phyloP scores from a whole-genome alignment of 192 early-diverging fungal genomes.

The Blastocladiella britannica region DNA sequence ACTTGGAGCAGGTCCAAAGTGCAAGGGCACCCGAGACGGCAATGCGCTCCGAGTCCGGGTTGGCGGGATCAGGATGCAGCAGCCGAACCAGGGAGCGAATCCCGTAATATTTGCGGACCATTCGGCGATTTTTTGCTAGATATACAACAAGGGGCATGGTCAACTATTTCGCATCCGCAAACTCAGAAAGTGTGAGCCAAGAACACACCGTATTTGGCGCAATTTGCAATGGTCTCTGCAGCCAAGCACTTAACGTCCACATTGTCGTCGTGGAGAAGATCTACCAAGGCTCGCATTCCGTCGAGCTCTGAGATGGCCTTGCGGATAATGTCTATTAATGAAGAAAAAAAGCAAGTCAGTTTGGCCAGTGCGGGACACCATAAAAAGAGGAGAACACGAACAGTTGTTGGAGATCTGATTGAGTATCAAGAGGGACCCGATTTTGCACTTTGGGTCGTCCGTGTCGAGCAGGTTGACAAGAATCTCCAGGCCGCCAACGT shows the following conservation, averaged over 20 bases:
- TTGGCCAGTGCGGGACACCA: too few species aligned
- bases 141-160: constrained; percentile 2
- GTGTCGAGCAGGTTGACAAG: constrained; percentile 41
- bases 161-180: too few species aligned
- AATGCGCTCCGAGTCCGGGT: constrained; percentile 23
- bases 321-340: constrained; percentile 22
- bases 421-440: constrained; percentile 35
- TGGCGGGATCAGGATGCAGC: constrained; percentile 21
- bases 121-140: constrained; percentile 25
- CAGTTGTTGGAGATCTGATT: constrained; percentile 36
- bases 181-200: too few species aligned
- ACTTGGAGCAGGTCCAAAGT: constrained; percentile 33
- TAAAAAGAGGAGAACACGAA: constrained; percentile 1
- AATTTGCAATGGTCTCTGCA: constrained; percentile 39
- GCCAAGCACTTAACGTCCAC: constrained; percentile 40
- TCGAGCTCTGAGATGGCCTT: constrained; percentile 33
- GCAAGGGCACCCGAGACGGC: constrained; percentile 38
- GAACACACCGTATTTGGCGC: constrained; percentile 30
- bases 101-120: constrained; percentile 33
- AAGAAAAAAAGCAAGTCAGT: too few species aligned
- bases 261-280: constrained; percentile 27
- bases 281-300: constrained; percentile 38
- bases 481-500: constrained; percentile 39
- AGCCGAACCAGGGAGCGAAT: constrained; percentile 34
- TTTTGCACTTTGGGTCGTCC: constrained; percentile 40